Base-by-base conservation (phyloP, 2,329 filamentous ascomycete genomes). In the Colletotrichum coccodes region DNA sequence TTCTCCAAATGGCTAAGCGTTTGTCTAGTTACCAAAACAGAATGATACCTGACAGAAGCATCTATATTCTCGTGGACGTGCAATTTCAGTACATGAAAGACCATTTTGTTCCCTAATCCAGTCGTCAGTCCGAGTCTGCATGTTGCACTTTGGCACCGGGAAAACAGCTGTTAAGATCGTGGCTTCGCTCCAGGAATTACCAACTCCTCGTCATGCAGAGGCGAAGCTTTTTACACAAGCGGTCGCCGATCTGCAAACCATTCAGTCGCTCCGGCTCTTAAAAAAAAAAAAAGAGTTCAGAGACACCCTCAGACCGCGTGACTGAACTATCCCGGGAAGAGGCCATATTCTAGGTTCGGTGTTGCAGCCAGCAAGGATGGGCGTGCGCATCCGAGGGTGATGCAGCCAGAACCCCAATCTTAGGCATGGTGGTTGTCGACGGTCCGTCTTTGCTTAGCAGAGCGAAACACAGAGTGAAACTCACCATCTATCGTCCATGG, bases 341-440 rank as follows among this genome's bases (percentile, higher is more conserved):
- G 16, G 23, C 26, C 12, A 9, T 42, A 4, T 21, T 28, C 14
- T 38, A 11, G 36, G 38, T 32, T 44, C 8, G 6, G 38, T 5
- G 23, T 11, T 28, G 52, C 6, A 34, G 6, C 26, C 21, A 30
- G n/a, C 40, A 14, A 28, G 18, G 26, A 38, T 23, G 40, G 52
- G 21, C 52, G 60, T 49, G 52, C 52, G 23, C 34, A 64, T 58
- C 42, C 23, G 52, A 58, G 40, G 21, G 52, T 12, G 26, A 40
- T 40, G 18, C 42, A 32, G 53, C 26, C 32, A 18, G 7, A 34
- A 49, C 58, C 4, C 30, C 12, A n/a, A 40, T 11, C 18, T 23
- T 36, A 30, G 12, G 36, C 36, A 40, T 9, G 36, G 36, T 26
- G 26, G 53, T 14, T 6, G 9, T 49, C 26, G 8, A 44, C 18